Evolutionary conservation across 2,329 filamentous ascomycete species (phyloP).

Genomic region (Thelonectria rubi): DNA sequence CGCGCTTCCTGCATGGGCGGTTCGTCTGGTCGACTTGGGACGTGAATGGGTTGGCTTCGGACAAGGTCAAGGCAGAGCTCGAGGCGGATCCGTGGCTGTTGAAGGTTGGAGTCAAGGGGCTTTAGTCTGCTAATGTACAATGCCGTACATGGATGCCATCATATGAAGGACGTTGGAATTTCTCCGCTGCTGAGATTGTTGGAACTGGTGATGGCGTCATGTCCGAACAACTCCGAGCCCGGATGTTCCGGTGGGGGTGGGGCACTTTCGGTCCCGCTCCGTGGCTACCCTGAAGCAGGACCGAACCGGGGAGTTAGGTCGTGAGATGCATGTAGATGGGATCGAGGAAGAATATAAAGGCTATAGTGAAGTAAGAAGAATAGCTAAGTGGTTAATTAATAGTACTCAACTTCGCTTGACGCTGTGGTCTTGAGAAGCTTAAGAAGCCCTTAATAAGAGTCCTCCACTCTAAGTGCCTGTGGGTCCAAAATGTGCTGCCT

Average conservation of each 20-base stretch:
- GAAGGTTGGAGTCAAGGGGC: conserved; percentile 38
- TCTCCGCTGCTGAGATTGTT: too few species aligned
- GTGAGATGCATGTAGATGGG: too few species aligned
- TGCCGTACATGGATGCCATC: background rate
- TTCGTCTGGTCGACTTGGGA: conserved; percentile 63
- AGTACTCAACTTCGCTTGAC: too few species aligned
- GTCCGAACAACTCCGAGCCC: conserved; percentile 1
- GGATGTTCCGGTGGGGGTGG: background rate
- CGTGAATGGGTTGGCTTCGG: conserved; percentile 52
- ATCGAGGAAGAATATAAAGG: too few species aligned
- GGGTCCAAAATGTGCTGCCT: too few species aligned
- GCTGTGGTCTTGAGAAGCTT: too few species aligned
- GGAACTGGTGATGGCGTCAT: background rate
- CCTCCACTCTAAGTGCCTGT: too few species aligned
- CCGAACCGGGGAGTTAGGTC: too few species aligned
- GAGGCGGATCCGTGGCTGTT: conserved; percentile 33
- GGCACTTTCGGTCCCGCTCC: background rate
- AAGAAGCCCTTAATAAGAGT: too few species aligned
- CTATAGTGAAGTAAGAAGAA: too few species aligned
- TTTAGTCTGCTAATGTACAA: conserved; percentile 2
- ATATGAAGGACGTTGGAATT: too few species aligned
- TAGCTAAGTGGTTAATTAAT: too few species aligned
- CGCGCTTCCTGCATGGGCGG: conserved; percentile 55
- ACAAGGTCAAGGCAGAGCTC: conserved; percentile 21
- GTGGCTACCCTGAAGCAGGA: background rate